Evolutionary conservation across 1,139 yeast genomes (phyloP).

Genomic region (Candida neerlandica): DNA sequence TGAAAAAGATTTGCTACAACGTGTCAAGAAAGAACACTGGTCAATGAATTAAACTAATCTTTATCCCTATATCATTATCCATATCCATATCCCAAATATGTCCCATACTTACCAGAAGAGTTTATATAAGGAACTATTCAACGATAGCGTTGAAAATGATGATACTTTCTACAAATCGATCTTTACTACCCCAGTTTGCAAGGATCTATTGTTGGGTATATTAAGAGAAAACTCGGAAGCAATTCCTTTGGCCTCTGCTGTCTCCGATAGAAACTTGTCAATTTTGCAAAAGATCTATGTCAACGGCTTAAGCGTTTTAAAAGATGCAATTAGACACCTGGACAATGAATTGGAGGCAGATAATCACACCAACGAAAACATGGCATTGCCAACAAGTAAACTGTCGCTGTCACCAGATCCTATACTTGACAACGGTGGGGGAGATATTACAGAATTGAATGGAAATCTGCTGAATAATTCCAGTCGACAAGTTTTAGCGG

Average conservation of each 20-base stretch:
- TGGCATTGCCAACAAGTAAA: not conserved
- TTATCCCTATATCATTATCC: too few species aligned
- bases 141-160: slow-evolving; percentile 21
- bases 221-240: slow-evolving; percentile 26
- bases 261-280: slow-evolving; percentile 8
- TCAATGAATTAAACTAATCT: not conserved
- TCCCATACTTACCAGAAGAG: slow-evolving; percentile 18
- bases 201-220: slow-evolving; percentile 26
- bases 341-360: not conserved
- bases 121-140: slow-evolving; percentile 30
- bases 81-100: slow-evolving; percentile 11
- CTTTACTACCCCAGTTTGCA: slow-evolving; percentile 30
- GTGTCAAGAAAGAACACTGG: not conserved
- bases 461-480: slow-evolving; percentile 16
- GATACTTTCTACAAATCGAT: slow-evolving; percentile 26
- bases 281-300: slow-evolving; percentile 22
- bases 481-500: slow-evolving; percentile 10
- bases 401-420: not conserved
- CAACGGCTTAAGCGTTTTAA: slow-evolving; percentile 23
- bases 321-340: slow-evolving; percentile 18
- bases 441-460: slow-evolving; percentile 25
- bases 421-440: slow-evolving; percentile 24
- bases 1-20: not conserved
- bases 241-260: slow-evolving; percentile 6
- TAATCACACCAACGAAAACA: not conserved